Percentiles rank a stretch among this genome's conserved stretches.
These are phyloP conservation scores for Neoscytalidium dimidiatum DNA, from an alignment of 2,329 filamentous ascomycete genomes.

Conservation along the genomic window DNA sequence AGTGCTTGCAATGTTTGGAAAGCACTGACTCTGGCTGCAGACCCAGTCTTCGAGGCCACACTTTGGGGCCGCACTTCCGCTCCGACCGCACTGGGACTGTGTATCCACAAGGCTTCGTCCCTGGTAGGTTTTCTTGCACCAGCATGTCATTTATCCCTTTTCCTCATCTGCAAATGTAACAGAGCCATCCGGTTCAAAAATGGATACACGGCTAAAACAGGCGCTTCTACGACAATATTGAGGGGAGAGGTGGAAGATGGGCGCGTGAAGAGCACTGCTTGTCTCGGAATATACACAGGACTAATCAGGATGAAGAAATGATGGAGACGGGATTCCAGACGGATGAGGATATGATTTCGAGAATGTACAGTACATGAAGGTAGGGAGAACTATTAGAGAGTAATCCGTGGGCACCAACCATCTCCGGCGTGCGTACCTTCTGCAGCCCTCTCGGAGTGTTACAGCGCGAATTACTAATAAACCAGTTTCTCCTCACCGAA, in stretches of 20 bases:
- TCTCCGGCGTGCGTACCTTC: too few relatives aligned
- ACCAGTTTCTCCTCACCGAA: too few relatives aligned
- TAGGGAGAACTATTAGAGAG: too few relatives aligned
- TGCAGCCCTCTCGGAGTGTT: too few relatives aligned
- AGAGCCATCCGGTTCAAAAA: slow-evolving; percentile 63
- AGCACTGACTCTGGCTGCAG: slow-evolving; percentile 73
- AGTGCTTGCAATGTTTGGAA: slow-evolving; percentile 69
- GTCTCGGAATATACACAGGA: too few relatives aligned
- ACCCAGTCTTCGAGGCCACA: slow-evolving; percentile 78
- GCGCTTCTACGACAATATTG: slow-evolving; percentile 55
- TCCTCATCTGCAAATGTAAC: slow-evolving; percentile 75
- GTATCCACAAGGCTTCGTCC: slow-evolving; percentile 72
- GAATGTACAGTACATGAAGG: too few relatives aligned
- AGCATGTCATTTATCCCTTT: slow-evolving; percentile 71
- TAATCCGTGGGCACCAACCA: too few relatives aligned
- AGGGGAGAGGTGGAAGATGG: background rate
- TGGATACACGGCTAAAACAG: slow-evolving; percentile 69
- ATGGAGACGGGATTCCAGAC: too few relatives aligned
- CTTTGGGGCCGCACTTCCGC: slow-evolving; percentile 75
- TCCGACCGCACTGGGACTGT: slow-evolving; percentile 35
- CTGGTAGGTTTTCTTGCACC: slow-evolving; percentile 74
- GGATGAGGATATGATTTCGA: too few relatives aligned
- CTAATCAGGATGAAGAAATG: too few relatives aligned
- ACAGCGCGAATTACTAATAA: too few relatives aligned
- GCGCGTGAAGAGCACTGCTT: too few relatives aligned